Conservation (phyloP, 192 early-diverging fungal genomes). For the Backusella morwellensis region DNA sequence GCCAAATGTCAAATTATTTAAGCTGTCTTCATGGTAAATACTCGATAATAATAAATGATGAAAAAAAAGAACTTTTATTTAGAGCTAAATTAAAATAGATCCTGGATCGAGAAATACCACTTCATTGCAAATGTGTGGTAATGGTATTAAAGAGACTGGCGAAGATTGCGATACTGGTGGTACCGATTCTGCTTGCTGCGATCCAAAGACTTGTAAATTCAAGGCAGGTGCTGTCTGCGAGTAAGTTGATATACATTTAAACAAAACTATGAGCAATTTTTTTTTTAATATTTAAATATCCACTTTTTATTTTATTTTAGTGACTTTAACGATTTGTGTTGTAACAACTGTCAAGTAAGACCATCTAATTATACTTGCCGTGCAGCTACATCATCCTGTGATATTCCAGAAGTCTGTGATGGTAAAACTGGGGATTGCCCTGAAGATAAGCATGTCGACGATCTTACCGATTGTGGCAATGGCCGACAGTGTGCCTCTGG, state of each 20-base stretch:
- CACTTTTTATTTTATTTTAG: slow-evolving; percentile 25
- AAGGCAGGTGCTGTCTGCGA: slow-evolving; percentile 76
- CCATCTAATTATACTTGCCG: slow-evolving; percentile 72
- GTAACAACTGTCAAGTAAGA: slow-evolving; percentile 66
- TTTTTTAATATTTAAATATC: background rate
- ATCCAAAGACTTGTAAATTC: slow-evolving; percentile 78
- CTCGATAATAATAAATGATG: background rate
- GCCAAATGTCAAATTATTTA: slow-evolving; percentile 16
- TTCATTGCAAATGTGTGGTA: slow-evolving; percentile 84
- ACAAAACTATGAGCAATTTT: background rate
- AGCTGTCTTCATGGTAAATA: slow-evolving; percentile 30
- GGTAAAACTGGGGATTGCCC: slow-evolving; percentile 76
- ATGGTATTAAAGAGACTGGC: slow-evolving; percentile 85
- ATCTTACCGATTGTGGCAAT: slow-evolving; percentile 69
- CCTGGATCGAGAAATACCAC: slow-evolving; percentile 40
- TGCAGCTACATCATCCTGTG: slow-evolving; percentile 73
- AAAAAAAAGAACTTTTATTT: no score
- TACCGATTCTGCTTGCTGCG: slow-evolving; percentile 81
- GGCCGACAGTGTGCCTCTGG: slow-evolving; percentile 68
- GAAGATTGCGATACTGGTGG: slow-evolving; percentile 94
- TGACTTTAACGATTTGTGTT: slow-evolving; percentile 87
- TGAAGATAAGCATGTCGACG: slow-evolving; percentile 55
- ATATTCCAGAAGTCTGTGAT: slow-evolving; percentile 75
- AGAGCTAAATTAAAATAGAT: slow-evolving; percentile 11
- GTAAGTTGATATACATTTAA: slow-evolving; percentile 27